These are phyloP conservation scores for Russula sp. DNA, from an alignment of 768 basidiomycete species.

Conservation along the genomic window DNA sequence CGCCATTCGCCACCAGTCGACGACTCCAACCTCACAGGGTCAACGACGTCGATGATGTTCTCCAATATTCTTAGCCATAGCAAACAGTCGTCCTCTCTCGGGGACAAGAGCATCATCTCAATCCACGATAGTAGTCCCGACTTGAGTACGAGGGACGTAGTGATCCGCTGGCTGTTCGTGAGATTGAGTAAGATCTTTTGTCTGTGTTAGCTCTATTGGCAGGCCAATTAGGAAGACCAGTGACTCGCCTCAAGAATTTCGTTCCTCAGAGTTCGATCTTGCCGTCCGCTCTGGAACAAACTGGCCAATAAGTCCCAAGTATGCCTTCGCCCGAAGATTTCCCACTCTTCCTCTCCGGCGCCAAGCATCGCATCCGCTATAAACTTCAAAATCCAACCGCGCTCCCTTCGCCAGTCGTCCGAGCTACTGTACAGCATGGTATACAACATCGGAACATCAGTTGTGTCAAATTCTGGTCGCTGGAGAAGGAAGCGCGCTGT, in stretches of 20 bases:
- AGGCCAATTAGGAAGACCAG: not conserved
- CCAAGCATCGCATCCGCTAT: conserved; percentile 75
- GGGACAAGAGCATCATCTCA: conserved; percentile 53
- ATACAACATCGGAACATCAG: conserved; percentile 89
- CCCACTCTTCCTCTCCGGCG: conserved; percentile 62
- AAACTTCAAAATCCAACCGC: conserved; percentile 84
- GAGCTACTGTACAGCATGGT: conserved; percentile 74
- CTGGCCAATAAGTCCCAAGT: conserved; percentile 87
- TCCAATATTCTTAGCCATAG: conserved; percentile 31
- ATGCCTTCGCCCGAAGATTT: conserved; percentile 68
- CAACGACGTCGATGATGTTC: conserved; percentile 35
- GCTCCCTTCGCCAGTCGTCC: conserved; percentile 81
- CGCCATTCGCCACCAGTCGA: conserved; percentile 59
- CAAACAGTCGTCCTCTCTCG: conserved; percentile 13
- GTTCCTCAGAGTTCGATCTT: conserved; percentile 46
- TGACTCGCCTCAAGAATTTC: conserved; percentile 61
- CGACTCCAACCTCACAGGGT: conserved; percentile 46
- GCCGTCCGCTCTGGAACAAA: conserved; percentile 61
- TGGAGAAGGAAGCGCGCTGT: conserved; percentile 87
- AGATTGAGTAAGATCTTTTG: conserved; percentile 67
- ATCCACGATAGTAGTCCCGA: conserved; percentile 78
- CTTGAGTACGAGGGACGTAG: conserved; percentile 63
- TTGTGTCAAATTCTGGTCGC: conserved; percentile 70
- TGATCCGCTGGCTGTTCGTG: conserved; percentile 62
- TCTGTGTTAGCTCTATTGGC: not conserved